Conservation (phyloP, 2,329 filamentous ascomycete species). For the Alternaria sp. region DNA sequence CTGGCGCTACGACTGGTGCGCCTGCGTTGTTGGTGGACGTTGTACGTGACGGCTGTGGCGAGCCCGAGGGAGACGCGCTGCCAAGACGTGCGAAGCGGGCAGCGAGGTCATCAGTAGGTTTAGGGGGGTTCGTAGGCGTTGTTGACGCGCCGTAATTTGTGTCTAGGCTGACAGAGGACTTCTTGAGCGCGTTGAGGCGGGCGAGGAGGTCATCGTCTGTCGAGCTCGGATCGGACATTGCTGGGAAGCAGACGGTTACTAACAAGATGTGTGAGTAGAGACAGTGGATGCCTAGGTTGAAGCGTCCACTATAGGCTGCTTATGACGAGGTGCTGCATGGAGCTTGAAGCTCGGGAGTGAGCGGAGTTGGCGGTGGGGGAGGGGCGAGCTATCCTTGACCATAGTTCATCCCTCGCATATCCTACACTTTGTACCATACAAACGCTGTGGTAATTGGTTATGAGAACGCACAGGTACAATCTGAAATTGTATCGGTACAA, state of each 20-base stretch:
- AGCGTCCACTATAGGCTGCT: not conserved
- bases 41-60: conserved; percentile 37
- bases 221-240: conserved; percentile 28
- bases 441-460: not conserved
- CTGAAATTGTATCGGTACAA: too few species aligned
- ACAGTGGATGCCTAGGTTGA: not conserved
- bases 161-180: conserved; percentile 52
- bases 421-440: not conserved
- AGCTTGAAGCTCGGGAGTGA: conserved; percentile 23
- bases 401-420: not conserved
- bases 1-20: conserved; percentile 40
- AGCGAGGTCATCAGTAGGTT: conserved; percentile 45
- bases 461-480: not conserved
- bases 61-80: conserved; percentile 38
- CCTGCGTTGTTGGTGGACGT: conserved; percentile 25
- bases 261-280: not conserved
- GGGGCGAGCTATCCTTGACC: conserved; percentile 12
- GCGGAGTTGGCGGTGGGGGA: conserved; percentile 32
- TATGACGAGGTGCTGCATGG: conserved; percentile 15
- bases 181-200: conserved; percentile 60
- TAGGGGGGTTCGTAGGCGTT: conserved; percentile 16
- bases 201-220: conserved; percentile 57
- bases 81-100: conserved; percentile 50
- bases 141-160: conserved; percentile 32
- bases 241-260: not conserved